phyloP scores from a whole-genome alignment of 2,329 filamentous ascomycete species.

The Zelopaecilomyces penicillatus region DNA sequence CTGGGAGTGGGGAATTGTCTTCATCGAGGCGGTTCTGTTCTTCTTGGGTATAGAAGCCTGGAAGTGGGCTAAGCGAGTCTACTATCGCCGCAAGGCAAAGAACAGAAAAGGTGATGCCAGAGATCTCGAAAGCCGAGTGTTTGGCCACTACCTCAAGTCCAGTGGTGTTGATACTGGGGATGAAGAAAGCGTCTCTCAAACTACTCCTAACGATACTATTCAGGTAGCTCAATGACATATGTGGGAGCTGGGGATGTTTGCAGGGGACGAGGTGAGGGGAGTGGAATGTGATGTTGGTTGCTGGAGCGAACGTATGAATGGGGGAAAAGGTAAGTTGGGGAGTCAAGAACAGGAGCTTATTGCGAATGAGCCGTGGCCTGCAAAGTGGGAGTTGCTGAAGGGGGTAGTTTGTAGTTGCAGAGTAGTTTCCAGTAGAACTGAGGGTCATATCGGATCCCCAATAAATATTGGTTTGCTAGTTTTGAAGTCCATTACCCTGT shows the following conservation, averaged over 20 bases:
- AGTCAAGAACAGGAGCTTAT: too few relatives aligned
- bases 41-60: conserved; percentile 49
- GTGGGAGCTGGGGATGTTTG: not conserved
- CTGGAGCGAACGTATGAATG: too few relatives aligned
- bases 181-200: too few relatives aligned
- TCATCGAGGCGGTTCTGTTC: conserved; percentile 46
- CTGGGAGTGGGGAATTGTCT: conserved; percentile 55
- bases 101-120: not conserved
- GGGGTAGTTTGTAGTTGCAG: too few relatives aligned
- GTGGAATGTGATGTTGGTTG: too few relatives aligned
- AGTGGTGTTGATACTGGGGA: not conserved
- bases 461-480: too few relatives aligned
- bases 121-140: not conserved
- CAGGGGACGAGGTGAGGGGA: not conserved
- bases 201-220: not conserved
- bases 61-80: conserved; percentile 49
- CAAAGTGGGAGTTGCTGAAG: too few relatives aligned
- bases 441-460: too few relatives aligned
- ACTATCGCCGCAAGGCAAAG: not conserved
- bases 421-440: too few relatives aligned
- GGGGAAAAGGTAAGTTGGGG: too few relatives aligned
- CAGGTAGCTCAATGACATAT: conserved; percentile 1
- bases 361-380: too few relatives aligned
- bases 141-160: not conserved
- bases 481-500: too few relatives aligned